Conservation (phyloP, 176 grass and related monocot species). For the Dendrocalamus sinicus region DNA sequence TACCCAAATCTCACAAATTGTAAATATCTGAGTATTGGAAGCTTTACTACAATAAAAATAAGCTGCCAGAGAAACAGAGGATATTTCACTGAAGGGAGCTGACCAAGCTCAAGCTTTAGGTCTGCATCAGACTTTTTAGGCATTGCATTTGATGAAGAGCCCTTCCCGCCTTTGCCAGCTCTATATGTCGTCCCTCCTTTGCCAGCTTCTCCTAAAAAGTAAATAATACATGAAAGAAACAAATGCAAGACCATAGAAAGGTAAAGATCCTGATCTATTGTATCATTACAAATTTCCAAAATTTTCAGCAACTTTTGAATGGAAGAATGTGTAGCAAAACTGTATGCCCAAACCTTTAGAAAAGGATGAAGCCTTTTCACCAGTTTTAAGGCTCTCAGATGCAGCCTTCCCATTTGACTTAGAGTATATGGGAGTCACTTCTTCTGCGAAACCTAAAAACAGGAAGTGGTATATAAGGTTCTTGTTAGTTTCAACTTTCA, state of each 20-base stretch:
- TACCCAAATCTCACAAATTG: constrained; percentile 2
- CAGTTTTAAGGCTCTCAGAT: constrained; percentile 52
- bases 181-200: constrained; percentile 50
- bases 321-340: constrained; percentile 20
- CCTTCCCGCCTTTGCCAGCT: constrained; percentile 73
- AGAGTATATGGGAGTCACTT: constrained; percentile 32
- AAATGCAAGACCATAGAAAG: constrained; percentile 27
- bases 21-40: constrained; percentile 9
- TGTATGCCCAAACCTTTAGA: constrained; percentile 53
- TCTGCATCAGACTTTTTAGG: constrained; percentile 70
- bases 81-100: constrained; percentile 37
- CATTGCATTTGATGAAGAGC: constrained; percentile 54
- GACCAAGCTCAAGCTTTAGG: constrained; percentile 85
- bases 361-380: constrained; percentile 49
- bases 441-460: constrained; percentile 72
- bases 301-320: constrained; percentile 36
- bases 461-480: constrained; percentile 31
- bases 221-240: constrained; percentile 36
- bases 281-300: constrained; percentile 13
- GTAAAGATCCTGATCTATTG: constrained; percentile 9
- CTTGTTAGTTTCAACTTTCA: constrained; percentile 26
- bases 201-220: constrained; percentile 49
- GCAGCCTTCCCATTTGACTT: constrained; percentile 70
- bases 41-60: constrained; percentile 24
- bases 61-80: constrained; percentile 32